Base-by-base conservation (phyloP, 305 asterid species). In the Plantago coronopus region DNA sequence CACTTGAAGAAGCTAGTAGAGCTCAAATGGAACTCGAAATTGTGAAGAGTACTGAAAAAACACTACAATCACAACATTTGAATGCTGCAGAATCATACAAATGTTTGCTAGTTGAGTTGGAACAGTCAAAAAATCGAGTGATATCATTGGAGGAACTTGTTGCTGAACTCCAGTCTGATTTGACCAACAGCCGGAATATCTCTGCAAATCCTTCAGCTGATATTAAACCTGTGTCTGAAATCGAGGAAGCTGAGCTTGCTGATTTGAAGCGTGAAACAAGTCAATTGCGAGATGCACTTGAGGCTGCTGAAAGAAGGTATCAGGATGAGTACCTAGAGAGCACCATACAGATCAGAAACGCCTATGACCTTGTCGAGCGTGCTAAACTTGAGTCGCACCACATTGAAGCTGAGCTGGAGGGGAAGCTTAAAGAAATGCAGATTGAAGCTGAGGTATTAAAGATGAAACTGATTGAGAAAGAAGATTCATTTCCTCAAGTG, bases 301-400 rank as follows among this genome's bases (percentile, higher is more conserved):
- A 82, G 75, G 78, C 70, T 51, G 87, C 93, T 53, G 96, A 88
- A 55, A 86, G 66, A 69, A 79, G 85, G 79, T 79, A 79, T 62
- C 81, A 74, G 50, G 89, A 86, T 54, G 86, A 86, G 64, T 72
- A 79, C 71, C 72, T 81, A 4, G 79, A 81, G 63, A 81, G 86
- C 70, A 79, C 85, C 16, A 64, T 81, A 79, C 83, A 82, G 79
- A 78, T 86, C 34, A 68, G 83, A 54, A 75, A 77, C 23, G 90
- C 95, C 17, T 79, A 72, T 37, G 98, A 88, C 50, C 69, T 81
- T 31, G 83, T 78, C 66, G 89, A 88, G 59, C 81, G 38, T 54
- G 71, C 82, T 15, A 81, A 84, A 69, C 70, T 77, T 0, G 91
- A 81, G 38, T 79, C 82, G 1, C 62, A 48, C 54, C 67, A 70